Base-by-base conservation (phyloP, 2,329 filamentous ascomycete genomes). In the Trichocomaceae sp. region DNA sequence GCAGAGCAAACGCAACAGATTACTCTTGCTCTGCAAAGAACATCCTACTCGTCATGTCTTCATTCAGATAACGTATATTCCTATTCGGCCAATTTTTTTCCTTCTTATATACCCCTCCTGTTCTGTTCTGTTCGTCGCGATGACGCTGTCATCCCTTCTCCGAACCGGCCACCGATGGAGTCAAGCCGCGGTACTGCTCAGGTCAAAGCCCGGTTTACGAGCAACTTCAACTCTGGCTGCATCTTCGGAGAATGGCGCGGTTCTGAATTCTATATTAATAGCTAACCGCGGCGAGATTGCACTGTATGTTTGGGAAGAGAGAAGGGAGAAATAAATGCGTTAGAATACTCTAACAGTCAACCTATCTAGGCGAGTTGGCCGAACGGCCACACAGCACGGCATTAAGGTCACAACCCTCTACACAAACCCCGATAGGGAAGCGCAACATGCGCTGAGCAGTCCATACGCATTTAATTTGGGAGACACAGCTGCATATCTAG, bases 231-330 rank as follows among this genome's bases (percentile, higher is more conserved):
- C 54, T 17, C 17, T 42, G 35, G 23, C 50, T 29, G 33, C 54
- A 17, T 22, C 53, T 19, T 15, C 10, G 15, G 47, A 53, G 17
- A 31, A 44, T 5, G 10, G 35, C 17, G 33, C 64, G 13, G 63
- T 77, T n/a, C 64, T 82, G 50, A 84, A 83, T 54, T 95, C 90
- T 8, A 87, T 97, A 42, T 80, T 99, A 22, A 97, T 99, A 68
- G 93, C 93, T 52, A 99, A 99, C 70, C 86, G 93, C 63, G 93
- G 93, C 64, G 93, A 99, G 74, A 99, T 99, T 64, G 93, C 93
- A 49, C 79, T 99, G 69, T 81, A 69, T 64, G 42, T n/a, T 19
- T 7, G 42, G 23, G 23, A 22, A 22, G 4, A 29, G n/a, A 29
- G 10, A 3, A 29, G 23, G 13, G 10, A 4, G 15, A 29, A 46